Evolutionary conservation across 345 rosid genomes (phyloP), one percentile per base, ranked within the genome.

Genomic region (Gossypioides kirkii): DNA sequence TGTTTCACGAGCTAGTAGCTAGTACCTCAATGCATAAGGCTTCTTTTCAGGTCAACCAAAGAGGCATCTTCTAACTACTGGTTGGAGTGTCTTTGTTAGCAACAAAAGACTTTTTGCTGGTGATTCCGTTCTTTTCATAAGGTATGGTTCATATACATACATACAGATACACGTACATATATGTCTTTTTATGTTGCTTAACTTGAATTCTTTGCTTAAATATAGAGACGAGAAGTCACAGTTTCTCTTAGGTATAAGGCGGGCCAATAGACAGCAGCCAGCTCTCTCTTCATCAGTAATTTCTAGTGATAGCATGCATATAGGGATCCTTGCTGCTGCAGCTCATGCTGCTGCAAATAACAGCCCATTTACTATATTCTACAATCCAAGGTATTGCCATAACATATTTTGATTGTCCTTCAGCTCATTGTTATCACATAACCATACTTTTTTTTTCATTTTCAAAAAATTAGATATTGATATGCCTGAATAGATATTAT

Each of bases 241-340:
- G 85, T 92, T 92, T 70, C 80, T 89, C 32, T 78, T 94, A 87
- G 98, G 98, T 47, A 86, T 88, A 83, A 84, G 94, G 78, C 96
- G 83, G 63, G 98, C 98, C 25, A 90, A 90, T 78, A 85, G 97
- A 74, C 97, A 90, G 86, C 98, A 91, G 67, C 87, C 97, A 41
- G 87, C 98, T 22, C 91, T 95, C 47, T 92, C 99, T 54, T 95
- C 99, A 6, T 95, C 96, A 53, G 96, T 95, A 68, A 85, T 95
- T 82, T 91, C 98, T 46, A 95, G 99, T 66, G 99, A 95, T 67
- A 95, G 99, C 82, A 95, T 95, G 99, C 99, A 95, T 71, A 95
- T 95, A 22, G 99, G 99, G 62, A 87, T 95, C 77, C 99, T 95
- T 76, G 99, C 98, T 64, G 99, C 98, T 61, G 99, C 98, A 26